A percentile compares a stretch with the other conserved stretches of the same genome.
Evolutionary conservation across 2,329 filamentous ascomycete species (phyloP).

Genomic region (Diaporthe sp.): DNA sequence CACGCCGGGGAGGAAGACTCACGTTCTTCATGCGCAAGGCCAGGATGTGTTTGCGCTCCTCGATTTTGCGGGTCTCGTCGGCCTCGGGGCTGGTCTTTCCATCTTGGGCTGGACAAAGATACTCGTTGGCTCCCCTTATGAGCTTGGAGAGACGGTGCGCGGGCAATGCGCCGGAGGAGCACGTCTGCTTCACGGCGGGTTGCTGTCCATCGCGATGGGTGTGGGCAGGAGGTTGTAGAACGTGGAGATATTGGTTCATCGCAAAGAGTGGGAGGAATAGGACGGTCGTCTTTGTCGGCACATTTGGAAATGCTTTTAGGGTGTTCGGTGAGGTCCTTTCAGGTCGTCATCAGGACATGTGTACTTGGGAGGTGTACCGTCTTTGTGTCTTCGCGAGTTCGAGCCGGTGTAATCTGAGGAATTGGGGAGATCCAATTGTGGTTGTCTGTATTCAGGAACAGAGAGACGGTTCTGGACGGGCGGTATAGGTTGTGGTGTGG

Average conservation of each 20-base stretch:
- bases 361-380: neutral
- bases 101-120: constrained; percentile 64
- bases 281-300: constrained; percentile 7
- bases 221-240: constrained; percentile 35
- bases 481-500: neutral
- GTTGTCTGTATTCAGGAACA: neutral
- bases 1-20: constrained; percentile 48
- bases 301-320: constrained; percentile 23
- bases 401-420: neutral
- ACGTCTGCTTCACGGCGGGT: constrained; percentile 15
- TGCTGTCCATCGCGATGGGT: constrained; percentile 1
- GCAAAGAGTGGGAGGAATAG: constrained; percentile 11
- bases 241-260: constrained; percentile 39
- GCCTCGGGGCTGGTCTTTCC: constrained; percentile 66
- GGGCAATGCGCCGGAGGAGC: constrained; percentile 25
- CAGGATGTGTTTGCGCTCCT: constrained; percentile 74
- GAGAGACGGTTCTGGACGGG: neutral
- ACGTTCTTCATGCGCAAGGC: constrained; percentile 76
- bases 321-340: constrained; percentile 1
- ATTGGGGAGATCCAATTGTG: neutral
- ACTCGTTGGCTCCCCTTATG: constrained; percentile 53
- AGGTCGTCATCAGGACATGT: constrained; percentile 22
- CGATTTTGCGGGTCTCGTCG: constrained; percentile 59
- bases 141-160: constrained; percentile 43
- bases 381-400: neutral